These are phyloP conservation scores for Colletotrichum tabaci DNA, from an alignment of 2,329 filamentous ascomycete genomes.

Conservation along the genomic window DNA sequence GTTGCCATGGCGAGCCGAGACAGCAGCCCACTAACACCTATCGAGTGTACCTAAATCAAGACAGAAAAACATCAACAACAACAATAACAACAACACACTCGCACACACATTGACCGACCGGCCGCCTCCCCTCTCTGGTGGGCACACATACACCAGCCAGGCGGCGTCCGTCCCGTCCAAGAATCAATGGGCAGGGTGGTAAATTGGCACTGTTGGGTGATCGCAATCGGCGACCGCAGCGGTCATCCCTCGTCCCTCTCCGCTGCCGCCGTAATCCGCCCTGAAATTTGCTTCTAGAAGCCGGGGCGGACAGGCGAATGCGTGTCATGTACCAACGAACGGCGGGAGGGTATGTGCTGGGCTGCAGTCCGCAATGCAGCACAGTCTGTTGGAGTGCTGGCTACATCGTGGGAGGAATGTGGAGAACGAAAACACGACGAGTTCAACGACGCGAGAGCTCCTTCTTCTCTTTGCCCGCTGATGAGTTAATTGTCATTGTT, in stretches of 20 bases:
- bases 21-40: constrained; percentile 1
- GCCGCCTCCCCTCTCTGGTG: too few relatives aligned
- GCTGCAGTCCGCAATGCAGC: background rate
- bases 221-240: constrained; percentile 28
- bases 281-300: constrained; percentile 36
- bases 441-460: background rate
- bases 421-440: background rate
- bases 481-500: background rate
- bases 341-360: constrained; percentile 16
- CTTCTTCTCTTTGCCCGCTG: background rate
- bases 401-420: constrained; percentile 13
- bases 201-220: constrained; percentile 10
- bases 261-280: constrained; percentile 11
- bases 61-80: constrained; percentile 31
- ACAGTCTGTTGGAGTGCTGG: constrained; percentile 16
- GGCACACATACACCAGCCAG: background rate
- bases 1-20: constrained; percentile 36
- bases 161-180: constrained; percentile 14
- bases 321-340: constrained; percentile 6
- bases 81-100: background rate
- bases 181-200: constrained; percentile 9
- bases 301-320: constrained; percentile 20
- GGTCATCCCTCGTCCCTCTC: constrained; percentile 33
- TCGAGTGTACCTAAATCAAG: background rate
- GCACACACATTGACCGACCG: background rate